Conservation (phyloP, 2,329 filamentous ascomycete genomes). For the Gnomoniopsis smithogilvyi region DNA sequence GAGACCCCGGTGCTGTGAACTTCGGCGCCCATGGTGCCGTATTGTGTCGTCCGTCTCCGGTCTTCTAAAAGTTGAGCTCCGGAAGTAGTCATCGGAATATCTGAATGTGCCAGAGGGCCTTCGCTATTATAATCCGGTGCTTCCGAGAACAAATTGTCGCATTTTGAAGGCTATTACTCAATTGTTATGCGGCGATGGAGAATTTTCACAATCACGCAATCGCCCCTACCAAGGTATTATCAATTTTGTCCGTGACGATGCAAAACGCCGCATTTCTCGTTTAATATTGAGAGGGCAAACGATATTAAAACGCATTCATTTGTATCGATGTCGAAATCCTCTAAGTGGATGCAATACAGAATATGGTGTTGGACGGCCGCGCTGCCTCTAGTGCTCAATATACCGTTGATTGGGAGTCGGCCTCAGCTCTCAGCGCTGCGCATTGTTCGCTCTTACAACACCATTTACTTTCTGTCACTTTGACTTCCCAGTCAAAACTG, state of each 20-base stretch:
- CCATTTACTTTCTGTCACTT: too few species aligned
- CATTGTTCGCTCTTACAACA: too few species aligned
- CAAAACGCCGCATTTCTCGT: too few species aligned
- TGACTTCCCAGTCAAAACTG: too few species aligned
- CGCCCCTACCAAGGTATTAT: neutral
- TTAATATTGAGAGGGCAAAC: too few species aligned
- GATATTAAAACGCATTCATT: too few species aligned
- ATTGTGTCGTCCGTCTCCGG: neutral
- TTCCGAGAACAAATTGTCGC: neutral
- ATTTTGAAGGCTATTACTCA: neutral
- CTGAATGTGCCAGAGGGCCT: neutral
- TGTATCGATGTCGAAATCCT: too few species aligned
- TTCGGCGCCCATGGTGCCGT: neutral
- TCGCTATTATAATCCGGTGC: neutral
- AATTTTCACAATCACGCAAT: neutral
- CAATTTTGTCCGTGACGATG: neutral
- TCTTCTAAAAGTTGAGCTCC: neutral
- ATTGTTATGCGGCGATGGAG: neutral
- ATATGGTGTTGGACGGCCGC: too few species aligned
- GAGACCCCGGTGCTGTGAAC: neutral
- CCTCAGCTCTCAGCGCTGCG: too few species aligned
- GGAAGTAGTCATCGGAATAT: neutral
- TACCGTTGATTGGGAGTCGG: too few species aligned
- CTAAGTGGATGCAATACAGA: too few species aligned
- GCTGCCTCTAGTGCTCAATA: too few species aligned